Evolutionary conservation across 306 rosid species (phyloP).

Genomic region (Trifolium subterraneum): DNA sequence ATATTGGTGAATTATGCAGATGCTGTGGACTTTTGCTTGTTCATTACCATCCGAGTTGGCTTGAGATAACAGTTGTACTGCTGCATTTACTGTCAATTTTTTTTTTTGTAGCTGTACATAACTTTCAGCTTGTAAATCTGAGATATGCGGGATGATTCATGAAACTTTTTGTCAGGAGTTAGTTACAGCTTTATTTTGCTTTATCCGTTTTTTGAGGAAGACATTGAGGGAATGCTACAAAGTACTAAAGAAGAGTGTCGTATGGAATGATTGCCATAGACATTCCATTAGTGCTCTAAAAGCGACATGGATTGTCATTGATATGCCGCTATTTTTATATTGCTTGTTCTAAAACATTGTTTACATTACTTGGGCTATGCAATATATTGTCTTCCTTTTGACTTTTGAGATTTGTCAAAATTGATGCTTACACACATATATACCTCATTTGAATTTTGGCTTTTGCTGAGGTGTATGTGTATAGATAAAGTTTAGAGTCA

Average conservation of each 20-base stretch:
- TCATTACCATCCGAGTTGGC: constrained; percentile 39
- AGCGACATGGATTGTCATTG: constrained; percentile 39
- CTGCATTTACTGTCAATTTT: constrained; percentile 34
- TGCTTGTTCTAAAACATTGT: constrained; percentile 32
- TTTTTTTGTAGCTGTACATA: constrained; percentile 57
- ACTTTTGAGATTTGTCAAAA: constrained; percentile 34
- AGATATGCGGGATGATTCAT: constrained; percentile 42
- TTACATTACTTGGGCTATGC: constrained; percentile 3
- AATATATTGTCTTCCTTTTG: constrained; percentile 31
- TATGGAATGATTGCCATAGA: background rate
- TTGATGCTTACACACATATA: constrained; percentile 10
- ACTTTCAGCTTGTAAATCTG: constrained; percentile 54
- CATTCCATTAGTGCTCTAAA: background rate
- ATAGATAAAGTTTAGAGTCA: background rate
- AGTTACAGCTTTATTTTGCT: constrained; percentile 23
- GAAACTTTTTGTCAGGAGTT: constrained; percentile 42
- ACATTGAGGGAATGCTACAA: constrained; percentile 37
- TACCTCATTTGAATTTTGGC: background rate
- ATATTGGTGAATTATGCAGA: constrained; percentile 57
- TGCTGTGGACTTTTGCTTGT: constrained; percentile 38
- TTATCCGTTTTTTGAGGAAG: constrained; percentile 19
- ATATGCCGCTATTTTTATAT: constrained; percentile 13
- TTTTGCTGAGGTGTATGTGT: constrained; percentile 6
- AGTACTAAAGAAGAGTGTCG: constrained; percentile 36
- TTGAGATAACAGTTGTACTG: constrained; percentile 40